Evolutionary conservation across 2,329 filamentous ascomycete genomes (phyloP).

Genomic region (Ophiostoma montium): DNA sequence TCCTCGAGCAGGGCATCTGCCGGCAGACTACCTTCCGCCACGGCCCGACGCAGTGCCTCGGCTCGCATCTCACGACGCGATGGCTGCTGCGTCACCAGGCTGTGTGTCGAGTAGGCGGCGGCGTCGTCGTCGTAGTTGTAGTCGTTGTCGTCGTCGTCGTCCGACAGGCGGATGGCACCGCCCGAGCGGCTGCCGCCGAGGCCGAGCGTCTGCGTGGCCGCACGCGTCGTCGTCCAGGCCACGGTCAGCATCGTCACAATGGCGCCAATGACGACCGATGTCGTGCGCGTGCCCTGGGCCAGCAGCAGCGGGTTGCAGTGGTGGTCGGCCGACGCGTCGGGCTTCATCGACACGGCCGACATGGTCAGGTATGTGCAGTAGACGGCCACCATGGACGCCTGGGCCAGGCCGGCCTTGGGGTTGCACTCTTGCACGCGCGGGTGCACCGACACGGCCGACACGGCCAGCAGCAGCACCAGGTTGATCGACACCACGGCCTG

Average conservation of each 20-base stretch:
- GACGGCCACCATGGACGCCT: slow-evolving; percentile 90
- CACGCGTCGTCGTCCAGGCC: slow-evolving; percentile 92
- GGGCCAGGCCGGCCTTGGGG: slow-evolving; percentile 85
- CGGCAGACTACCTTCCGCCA: slow-evolving; percentile 83
- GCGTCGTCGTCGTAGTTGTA: slow-evolving; percentile 1
- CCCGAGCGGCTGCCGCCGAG: slow-evolving; percentile 47
- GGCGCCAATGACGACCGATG: slow-evolving; percentile 81
- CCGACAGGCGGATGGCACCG: slow-evolving; percentile 47
- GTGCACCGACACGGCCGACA: slow-evolving; percentile 78
- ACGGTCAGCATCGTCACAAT: slow-evolving; percentile 95
- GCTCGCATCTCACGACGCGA: slow-evolving; percentile 81
- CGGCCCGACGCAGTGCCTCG: slow-evolving; percentile 77
- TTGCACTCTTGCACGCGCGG: slow-evolving; percentile 84
- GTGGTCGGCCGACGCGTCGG: slow-evolving; percentile 78
- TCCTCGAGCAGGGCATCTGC: slow-evolving; percentile 73
- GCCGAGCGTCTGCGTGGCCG: slow-evolving; percentile 78
- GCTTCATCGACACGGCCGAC: slow-evolving; percentile 97
- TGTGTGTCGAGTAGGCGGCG: too few relatives aligned
- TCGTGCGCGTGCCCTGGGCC: slow-evolving; percentile 75
- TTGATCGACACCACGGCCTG: slow-evolving; percentile 94
- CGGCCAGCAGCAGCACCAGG: slow-evolving; percentile 63
- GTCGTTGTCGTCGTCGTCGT: slow-evolving; percentile 43
- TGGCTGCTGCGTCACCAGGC: slow-evolving; percentile 76
- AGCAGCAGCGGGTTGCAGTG: slow-evolving; percentile 85
- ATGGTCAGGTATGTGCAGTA: slow-evolving; percentile 99